Evolutionary conservation across 2,329 filamentous ascomycete genomes (phyloP).

Genomic region (Venturia aucupariae): DNA sequence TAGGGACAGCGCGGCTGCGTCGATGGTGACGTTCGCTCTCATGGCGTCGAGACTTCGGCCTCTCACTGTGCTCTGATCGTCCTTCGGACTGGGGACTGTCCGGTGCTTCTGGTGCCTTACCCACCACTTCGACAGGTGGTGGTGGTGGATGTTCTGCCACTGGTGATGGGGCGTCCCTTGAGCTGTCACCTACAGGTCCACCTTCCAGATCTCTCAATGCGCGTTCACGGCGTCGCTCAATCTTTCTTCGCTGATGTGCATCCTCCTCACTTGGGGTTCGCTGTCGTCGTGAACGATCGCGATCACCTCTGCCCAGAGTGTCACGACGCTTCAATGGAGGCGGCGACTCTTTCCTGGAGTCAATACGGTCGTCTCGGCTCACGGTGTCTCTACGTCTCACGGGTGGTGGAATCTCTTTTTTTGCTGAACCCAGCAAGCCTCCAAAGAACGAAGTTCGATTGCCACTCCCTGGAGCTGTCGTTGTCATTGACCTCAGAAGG

Average conservation of each 20-base stretch:
- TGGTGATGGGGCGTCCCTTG: neutral
- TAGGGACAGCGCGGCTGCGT: slow-evolving; percentile 8
- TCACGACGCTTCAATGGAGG: neutral
- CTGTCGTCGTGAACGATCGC: slow-evolving; percentile 9
- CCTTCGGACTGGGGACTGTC: neutral
- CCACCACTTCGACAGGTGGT: neutral
- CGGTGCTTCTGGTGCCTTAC: neutral
- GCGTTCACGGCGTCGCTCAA: slow-evolving; percentile 10
- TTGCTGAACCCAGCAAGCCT: slow-evolving; percentile 1
- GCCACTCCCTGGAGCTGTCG: neutral
- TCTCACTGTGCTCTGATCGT: neutral
- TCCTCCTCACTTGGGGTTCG: slow-evolving; percentile 12
- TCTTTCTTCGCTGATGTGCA: slow-evolving; percentile 7
- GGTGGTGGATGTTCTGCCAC: neutral
- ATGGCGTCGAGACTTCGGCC: slow-evolving; percentile 8
- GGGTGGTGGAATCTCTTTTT: neutral
- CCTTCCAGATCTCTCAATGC: slow-evolving; percentile 10
- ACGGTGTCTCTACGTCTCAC: neutral
- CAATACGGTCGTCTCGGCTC: neutral
- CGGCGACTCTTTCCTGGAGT: slow-evolving; percentile 1
- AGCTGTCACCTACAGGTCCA: slow-evolving; percentile 1
- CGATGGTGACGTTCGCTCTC: slow-evolving; percentile 9
- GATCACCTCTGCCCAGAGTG: neutral
- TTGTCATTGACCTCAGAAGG: slow-evolving; percentile 7
- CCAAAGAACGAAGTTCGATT: slow-evolving; percentile 9